Percentiles rank a stretch among this genome's conserved stretches.
phyloP scores from a whole-genome alignment of 306 rosid genomes.

The Geum urbanum region DNA sequence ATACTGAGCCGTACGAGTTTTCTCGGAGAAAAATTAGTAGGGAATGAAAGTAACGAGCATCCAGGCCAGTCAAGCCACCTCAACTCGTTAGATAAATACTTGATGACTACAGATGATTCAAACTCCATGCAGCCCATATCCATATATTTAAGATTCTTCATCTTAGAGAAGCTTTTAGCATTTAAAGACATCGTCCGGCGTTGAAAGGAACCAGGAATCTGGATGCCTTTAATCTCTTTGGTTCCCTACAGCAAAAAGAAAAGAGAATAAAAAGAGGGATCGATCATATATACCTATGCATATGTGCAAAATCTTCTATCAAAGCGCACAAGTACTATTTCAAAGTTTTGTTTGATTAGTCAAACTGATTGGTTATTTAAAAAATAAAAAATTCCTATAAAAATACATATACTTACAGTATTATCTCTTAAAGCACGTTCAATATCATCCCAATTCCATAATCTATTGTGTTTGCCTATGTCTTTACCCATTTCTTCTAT shows the following conservation, averaged over 20 bases:
- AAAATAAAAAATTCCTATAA: too few relatives aligned
- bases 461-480: neutral
- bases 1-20: conserved; percentile 30
- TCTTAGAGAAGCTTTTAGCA: conserved; percentile 15
- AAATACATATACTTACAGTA: neutral
- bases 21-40: conserved; percentile 28
- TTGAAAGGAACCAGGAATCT: neutral
- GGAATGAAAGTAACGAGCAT: conserved; percentile 31
- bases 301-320: too few relatives aligned
- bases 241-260: neutral
- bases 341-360: neutral
- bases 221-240: neutral
- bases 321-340: too few relatives aligned
- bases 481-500: conserved; percentile 36
- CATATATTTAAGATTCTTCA: conserved; percentile 29
- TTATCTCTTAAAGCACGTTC: neutral
- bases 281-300: too few relatives aligned
- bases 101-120: conserved; percentile 17
- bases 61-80: conserved; percentile 32
- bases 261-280: too few relatives aligned
- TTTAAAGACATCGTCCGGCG: neutral
- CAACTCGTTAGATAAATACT: conserved; percentile 23
- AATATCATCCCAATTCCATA: neutral
- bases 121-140: conserved; percentile 18
- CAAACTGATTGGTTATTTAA: too few relatives aligned